Conservation (phyloP, 2,329 filamentous ascomycete genomes). For the Aspergillus ruber region DNA sequence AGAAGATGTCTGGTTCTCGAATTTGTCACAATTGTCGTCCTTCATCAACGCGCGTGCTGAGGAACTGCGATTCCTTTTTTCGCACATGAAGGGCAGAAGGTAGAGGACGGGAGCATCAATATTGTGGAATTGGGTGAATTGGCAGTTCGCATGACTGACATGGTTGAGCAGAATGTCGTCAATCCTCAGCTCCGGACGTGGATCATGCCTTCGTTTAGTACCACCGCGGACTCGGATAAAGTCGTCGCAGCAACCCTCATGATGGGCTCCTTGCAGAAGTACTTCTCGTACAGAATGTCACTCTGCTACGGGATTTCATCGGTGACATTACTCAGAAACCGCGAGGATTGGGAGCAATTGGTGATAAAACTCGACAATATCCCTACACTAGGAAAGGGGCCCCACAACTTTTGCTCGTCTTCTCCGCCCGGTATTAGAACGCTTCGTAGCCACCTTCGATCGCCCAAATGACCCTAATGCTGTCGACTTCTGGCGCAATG, state of each 20-base stretch:
- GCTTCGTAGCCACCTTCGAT: constrained; percentile 32
- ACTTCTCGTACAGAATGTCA: constrained; percentile 35
- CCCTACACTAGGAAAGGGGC: constrained; percentile 39
- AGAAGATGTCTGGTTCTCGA: constrained; percentile 49
- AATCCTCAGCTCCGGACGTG: constrained; percentile 39
- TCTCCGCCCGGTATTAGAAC: constrained; percentile 39
- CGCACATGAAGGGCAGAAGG: constrained; percentile 33
- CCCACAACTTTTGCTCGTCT: constrained; percentile 31
- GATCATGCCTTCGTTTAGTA: constrained; percentile 50
- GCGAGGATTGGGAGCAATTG: constrained; percentile 41
- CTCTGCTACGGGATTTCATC: constrained; percentile 45
- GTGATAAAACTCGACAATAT: constrained; percentile 39
- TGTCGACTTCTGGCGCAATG: constrained; percentile 4
- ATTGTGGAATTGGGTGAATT: constrained; percentile 18
- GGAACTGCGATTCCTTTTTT: constrained; percentile 38
- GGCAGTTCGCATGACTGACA: constrained; percentile 28
- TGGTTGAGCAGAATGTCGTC: constrained; percentile 37
- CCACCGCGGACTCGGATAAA: constrained; percentile 41
- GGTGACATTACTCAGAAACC: constrained; percentile 46
- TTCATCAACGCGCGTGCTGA: constrained; percentile 44
- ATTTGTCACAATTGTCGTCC: constrained; percentile 42
- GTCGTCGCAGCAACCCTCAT: constrained; percentile 42
- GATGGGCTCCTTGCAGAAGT: constrained; percentile 48
- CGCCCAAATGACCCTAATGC: background rate
- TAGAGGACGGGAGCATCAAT: constrained; percentile 14